phyloP scores from a whole-genome alignment of 345 rosid genomes.

The Cardamine occulta region DNA sequence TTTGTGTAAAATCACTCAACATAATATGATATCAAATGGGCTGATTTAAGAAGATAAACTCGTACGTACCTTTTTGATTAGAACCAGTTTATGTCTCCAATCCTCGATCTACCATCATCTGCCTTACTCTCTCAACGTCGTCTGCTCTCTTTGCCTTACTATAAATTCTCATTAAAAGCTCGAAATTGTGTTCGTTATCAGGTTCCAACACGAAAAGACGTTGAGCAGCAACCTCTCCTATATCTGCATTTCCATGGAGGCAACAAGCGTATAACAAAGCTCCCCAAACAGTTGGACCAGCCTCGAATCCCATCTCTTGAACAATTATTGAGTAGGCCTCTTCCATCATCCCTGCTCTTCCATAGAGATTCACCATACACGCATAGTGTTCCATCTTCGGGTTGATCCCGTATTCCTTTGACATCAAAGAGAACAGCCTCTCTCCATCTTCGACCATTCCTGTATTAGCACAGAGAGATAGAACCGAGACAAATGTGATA shows the following conservation, averaged over 20 bases:
- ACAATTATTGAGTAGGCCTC: slow-evolving; percentile 65
- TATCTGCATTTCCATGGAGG: slow-evolving; percentile 61
- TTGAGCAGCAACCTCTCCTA: slow-evolving; percentile 72
- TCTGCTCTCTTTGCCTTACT: slow-evolving; percentile 50
- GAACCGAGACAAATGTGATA: slow-evolving; percentile 76
- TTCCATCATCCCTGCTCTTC: slow-evolving; percentile 64
- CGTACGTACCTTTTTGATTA: slow-evolving; percentile 16
- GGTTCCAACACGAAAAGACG: slow-evolving; percentile 81
- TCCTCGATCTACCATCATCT: slow-evolving; percentile 75
- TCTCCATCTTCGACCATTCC: slow-evolving; percentile 74
- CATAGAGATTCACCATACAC: slow-evolving; percentile 82
- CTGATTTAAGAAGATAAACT: slow-evolving; percentile 14
- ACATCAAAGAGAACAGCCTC: slow-evolving; percentile 61
- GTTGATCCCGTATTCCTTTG: slow-evolving; percentile 48
- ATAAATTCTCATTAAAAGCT: slow-evolving; percentile 72
- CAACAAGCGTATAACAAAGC: slow-evolving; percentile 77
- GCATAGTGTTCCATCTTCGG: slow-evolving; percentile 79
- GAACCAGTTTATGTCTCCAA: slow-evolving; percentile 35
- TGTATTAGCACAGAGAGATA: slow-evolving; percentile 72
- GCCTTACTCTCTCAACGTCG: slow-evolving; percentile 64
- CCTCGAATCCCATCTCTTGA: slow-evolving; percentile 64
- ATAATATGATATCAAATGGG: slow-evolving; percentile 10
- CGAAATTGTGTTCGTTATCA: slow-evolving; percentile 79
- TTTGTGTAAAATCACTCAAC: slow-evolving; percentile 21
- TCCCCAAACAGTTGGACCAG: slow-evolving; percentile 90